Evolutionary conservation across 257 asterid genomes (phyloP), one percentile per base, ranked within the genome.

Genomic region (Datura wrightii): DNA sequence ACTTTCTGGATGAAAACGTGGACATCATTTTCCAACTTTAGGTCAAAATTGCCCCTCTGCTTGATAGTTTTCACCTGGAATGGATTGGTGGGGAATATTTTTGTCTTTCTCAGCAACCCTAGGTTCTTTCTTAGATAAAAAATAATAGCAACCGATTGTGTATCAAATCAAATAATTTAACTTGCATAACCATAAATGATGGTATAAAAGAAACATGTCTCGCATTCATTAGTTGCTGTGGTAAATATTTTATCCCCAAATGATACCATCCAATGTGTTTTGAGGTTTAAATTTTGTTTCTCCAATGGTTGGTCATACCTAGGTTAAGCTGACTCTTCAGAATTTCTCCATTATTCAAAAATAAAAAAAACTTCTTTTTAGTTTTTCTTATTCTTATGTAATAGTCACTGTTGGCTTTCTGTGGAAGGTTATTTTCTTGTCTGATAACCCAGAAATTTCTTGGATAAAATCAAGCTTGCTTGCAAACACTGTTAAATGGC

Each of bases 1-100:
- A 31, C 46, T 52, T 24, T 76, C 56, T 76, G 24, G 56, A 76
- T 76, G 62, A 78, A 78, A 78, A 52, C 82, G 82, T 78, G 82
- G 82, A 50, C 82, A 31, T 65, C 15, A 10, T 31, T 67, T 56
- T 48, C 48, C 50, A 67, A 65, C 16, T 85, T 67, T 2, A 10
- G 15, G 74, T 72, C 41, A 52, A 71, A 82, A 37, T 52, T 59
- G 53, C 41, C 84, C 50, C n/a, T 41, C 13, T 79, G 59, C 13
- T 34, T 80, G 44, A 53, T 46, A 46, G 31, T 71, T 31, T 72
- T 79, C 41, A 39, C 84, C 52, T 84, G 44, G 54, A n/a, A 55
- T 44, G 44, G 54, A n/a, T 42, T 44, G n/a, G 42, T 36, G 14
- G 41, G 10, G 50, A 37, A 58, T 3, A 14, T 42, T 79, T 55